Evolutionary conservation across 345 rosid species (phyloP).

Genomic region (Melaleuca quinquenervia): DNA sequence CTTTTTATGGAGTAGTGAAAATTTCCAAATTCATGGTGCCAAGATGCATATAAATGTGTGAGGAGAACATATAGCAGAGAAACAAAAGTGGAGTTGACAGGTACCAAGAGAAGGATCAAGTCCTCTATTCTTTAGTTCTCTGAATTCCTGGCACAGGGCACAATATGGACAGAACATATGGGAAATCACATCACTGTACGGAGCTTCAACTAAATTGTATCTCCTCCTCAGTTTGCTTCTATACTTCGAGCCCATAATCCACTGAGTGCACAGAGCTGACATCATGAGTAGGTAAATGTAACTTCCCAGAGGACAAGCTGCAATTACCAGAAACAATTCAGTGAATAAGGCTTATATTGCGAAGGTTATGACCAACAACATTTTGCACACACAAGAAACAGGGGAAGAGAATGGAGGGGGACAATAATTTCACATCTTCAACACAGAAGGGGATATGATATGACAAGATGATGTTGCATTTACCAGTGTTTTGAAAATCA

Average conservation of each 20-base stretch:
- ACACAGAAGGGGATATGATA: background rate
- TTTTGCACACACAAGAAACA: background rate
- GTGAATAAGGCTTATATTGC: background rate
- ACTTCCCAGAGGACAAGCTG: constrained; percentile 27
- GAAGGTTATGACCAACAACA: background rate
- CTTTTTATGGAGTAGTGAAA: background rate
- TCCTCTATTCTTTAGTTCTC: constrained; percentile 34
- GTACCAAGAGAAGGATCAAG: constrained; percentile 41
- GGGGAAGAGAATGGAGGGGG: background rate
- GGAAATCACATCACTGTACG: constrained; percentile 22
- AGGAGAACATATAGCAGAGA: background rate
- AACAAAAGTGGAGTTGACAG: background rate
- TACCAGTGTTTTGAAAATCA: background rate
- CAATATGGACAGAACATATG: constrained; percentile 29
- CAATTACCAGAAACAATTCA: background rate
- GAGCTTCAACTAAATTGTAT: constrained; percentile 33
- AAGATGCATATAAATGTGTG: background rate
- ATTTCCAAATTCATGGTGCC: background rate
- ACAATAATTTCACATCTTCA: background rate
- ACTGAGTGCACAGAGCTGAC: constrained; percentile 32
- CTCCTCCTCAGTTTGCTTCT: constrained; percentile 35
- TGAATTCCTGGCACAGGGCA: constrained; percentile 37
- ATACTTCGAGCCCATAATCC: constrained; percentile 42
- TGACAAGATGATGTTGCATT: background rate
- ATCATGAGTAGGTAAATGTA: constrained; percentile 31